These are phyloP conservation scores for Ceratocystis variospora DNA, from an alignment of 2,329 filamentous ascomycete genomes.

Conservation along the genomic window DNA sequence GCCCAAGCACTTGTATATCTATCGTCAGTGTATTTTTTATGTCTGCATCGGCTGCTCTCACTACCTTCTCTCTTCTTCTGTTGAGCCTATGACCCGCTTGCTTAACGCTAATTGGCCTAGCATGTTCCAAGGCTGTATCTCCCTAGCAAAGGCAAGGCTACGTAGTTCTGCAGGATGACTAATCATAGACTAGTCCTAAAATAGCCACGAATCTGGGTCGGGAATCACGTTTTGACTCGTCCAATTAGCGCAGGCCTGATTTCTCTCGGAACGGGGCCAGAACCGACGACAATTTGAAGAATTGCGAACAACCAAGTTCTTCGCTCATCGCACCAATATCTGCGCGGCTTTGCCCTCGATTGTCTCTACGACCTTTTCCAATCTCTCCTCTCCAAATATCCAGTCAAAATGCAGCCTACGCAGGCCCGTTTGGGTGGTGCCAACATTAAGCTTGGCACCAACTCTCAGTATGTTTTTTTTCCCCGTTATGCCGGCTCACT, in stretches of 20 bases:
- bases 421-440: conserved; percentile 28
- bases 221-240: conserved; percentile 16
- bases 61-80: conserved; percentile 1
- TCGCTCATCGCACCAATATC: not conserved
- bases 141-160: conserved; percentile 2
- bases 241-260: conserved; percentile 15
- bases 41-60: not conserved
- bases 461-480: conserved; percentile 18
- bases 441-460: conserved; percentile 21
- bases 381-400: conserved; percentile 7
- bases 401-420: conserved; percentile 34
- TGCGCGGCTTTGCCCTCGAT: not conserved
- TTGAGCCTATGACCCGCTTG: not conserved
- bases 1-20: no score
- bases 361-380: not conserved
- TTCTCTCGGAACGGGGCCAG: conserved; percentile 14
- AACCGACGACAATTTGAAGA: conserved; percentile 11
- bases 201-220: conserved; percentile 10
- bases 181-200: conserved; percentile 7
- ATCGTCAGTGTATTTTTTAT: no score
- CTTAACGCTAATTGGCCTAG: not conserved
- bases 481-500: not conserved
- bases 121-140: conserved; percentile 1
- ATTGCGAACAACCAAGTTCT: not conserved
- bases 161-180: not conserved